A percentile compares a stretch with the other conserved stretches of the same genome.
Conservation (phyloP, 2,329 filamentous ascomycete genomes). For the Pleoardoris graminearum region DNA sequence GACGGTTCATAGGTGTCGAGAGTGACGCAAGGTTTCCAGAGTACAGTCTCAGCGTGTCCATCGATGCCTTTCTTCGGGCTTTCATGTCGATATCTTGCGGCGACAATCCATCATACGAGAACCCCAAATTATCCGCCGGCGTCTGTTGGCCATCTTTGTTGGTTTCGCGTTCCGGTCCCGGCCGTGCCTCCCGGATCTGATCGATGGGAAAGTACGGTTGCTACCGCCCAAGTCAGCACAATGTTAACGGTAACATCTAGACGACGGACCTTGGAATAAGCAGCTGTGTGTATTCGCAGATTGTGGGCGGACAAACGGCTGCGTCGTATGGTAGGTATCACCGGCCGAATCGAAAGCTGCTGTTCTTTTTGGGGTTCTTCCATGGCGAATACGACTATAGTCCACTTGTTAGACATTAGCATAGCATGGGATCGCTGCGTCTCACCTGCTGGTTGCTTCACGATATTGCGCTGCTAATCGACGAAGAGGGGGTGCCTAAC, state of each 20-base stretch:
- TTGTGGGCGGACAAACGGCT: constrained; percentile 36
- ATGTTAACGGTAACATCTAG: constrained; percentile 10
- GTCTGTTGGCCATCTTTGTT: constrained; percentile 17
- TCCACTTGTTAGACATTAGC: neutral
- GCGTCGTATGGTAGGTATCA: neutral
- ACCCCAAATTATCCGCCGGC: constrained; percentile 24
- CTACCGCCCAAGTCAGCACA: constrained; percentile 6
- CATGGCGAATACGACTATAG: neutral
- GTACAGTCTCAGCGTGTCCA: constrained; percentile 39
- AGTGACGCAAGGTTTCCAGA: constrained; percentile 37
- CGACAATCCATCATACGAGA: constrained; percentile 28
- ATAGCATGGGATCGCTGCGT: neutral
- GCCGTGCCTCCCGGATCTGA: constrained; percentile 18
- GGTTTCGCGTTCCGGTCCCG: constrained; percentile 17
- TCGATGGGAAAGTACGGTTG: constrained; percentile 15
- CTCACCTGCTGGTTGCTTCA: neutral
- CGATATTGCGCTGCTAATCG: neutral
- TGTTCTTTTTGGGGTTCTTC: neutral
- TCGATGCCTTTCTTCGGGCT: constrained; percentile 27
- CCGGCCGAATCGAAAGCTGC: neutral
- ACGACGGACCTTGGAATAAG: constrained; percentile 26
- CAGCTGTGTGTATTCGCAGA: constrained; percentile 33
- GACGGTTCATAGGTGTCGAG: constrained; percentile 31
- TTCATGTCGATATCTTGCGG: constrained; percentile 23
- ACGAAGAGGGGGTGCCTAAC: too few species aligned